phyloP scores from a whole-genome alignment of 345 rosid species.

The Gossypium bickii region DNA sequence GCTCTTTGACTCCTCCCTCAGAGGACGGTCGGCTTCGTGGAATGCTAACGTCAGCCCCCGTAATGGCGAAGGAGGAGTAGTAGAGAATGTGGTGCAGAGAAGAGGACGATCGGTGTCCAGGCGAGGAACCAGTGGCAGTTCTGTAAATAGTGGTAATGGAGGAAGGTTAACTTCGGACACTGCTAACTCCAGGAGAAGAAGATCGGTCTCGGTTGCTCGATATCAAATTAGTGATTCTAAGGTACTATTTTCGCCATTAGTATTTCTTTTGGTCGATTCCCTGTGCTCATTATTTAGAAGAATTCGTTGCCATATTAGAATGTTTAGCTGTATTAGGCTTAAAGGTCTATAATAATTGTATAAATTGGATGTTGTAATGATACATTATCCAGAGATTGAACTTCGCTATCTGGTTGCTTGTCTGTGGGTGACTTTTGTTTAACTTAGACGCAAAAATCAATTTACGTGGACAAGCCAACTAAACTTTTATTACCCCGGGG shows the following conservation, averaged over 20 bases:
- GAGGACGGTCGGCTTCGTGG: conserved; percentile 47
- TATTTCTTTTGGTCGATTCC: neutral
- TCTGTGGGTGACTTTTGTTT: neutral
- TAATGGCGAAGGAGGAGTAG: conserved; percentile 20
- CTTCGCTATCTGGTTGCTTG: neutral
- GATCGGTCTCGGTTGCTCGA: conserved; percentile 71
- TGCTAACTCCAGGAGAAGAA: conserved; percentile 47
- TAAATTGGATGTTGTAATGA: neutral
- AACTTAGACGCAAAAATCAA: neutral
- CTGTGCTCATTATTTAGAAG: neutral
- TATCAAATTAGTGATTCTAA: conserved; percentile 69
- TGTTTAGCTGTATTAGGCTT: neutral
- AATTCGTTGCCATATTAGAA: neutral
- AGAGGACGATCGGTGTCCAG: conserved; percentile 90
- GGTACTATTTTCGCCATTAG: conserved; percentile 35
- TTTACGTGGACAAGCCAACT: neutral
- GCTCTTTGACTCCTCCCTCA: conserved; percentile 51
- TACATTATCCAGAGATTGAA: no score
- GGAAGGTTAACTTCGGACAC: conserved; percentile 29
- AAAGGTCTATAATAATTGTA: neutral
- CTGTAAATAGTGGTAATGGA: conserved; percentile 17
- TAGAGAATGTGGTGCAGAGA: conserved; percentile 40
- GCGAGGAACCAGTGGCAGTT: conserved; percentile 37
- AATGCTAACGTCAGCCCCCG: conserved; percentile 28
- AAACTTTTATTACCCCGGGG: neutral